Evolutionary conservation across 2,329 filamentous ascomycete genomes (phyloP).

Genomic region (Rosellinia necatrix): DNA sequence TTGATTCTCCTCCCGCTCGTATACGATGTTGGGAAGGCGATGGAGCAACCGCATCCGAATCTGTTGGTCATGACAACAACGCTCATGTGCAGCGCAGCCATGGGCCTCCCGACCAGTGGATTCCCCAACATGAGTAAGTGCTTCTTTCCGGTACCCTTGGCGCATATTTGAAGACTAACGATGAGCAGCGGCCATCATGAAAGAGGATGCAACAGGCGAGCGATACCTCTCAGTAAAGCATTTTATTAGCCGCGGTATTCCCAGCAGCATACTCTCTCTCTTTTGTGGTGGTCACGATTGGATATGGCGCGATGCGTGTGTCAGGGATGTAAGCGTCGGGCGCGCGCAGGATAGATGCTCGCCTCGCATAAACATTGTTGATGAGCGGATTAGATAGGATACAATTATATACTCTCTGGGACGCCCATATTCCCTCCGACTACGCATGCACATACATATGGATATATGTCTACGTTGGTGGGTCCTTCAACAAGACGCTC

Average conservation of each 20-base stretch:
- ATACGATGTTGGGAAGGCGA: constrained; percentile 78
- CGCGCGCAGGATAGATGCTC: background rate
- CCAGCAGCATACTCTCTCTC: constrained; percentile 81
- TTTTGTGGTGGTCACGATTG: constrained; percentile 82
- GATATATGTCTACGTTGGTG: too few relatives aligned
- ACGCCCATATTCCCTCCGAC: too few relatives aligned
- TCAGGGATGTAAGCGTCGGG: constrained; percentile 34
- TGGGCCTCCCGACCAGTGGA: constrained; percentile 93
- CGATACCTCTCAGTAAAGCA: constrained; percentile 91
- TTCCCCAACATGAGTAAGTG: constrained; percentile 99
- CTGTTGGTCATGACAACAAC: constrained; percentile 93
- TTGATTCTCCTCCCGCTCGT: constrained; percentile 93
- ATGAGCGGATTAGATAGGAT: background rate
- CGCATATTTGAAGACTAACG: constrained; percentile 21
- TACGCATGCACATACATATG: too few relatives aligned
- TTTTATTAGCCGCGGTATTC: constrained; percentile 92
- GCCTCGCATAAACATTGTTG: too few relatives aligned
- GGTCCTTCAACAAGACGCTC: too few relatives aligned
- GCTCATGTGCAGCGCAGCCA: constrained; percentile 96
- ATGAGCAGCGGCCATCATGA: constrained; percentile 82
- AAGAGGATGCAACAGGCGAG: constrained; percentile 92
- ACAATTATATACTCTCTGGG: too few relatives aligned
- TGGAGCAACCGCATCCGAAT: constrained; percentile 92
- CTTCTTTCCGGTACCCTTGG: background rate
- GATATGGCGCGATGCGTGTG: constrained; percentile 87